Percentiles rank a stretch among this genome's conserved stretches.
phyloP scores from a whole-genome alignment of 1,139 yeast species.

The Yamadazyma kanchanaburiensis region DNA sequence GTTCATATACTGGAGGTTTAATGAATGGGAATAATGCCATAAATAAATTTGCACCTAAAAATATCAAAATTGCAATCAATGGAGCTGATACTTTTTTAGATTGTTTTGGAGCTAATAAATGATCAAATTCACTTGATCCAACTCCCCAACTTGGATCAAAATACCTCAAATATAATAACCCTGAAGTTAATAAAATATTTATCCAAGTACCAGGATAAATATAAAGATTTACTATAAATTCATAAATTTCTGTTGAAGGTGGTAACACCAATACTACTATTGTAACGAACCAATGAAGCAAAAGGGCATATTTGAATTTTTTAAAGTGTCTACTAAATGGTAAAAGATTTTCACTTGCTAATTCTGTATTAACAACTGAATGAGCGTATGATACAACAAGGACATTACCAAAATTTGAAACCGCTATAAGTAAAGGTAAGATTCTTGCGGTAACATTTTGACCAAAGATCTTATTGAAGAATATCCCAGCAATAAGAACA shows the following conservation, averaged over 20 bases:
- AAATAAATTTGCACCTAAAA: constrained; percentile 48
- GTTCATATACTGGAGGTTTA: constrained; percentile 43
- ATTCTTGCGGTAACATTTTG: constrained; percentile 56
- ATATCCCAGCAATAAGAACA: constrained; percentile 69
- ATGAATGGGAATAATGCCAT: constrained; percentile 57
- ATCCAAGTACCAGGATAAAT: constrained; percentile 55
- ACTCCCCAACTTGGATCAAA: constrained; percentile 11
- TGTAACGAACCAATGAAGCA: constrained; percentile 48
- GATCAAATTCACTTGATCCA: constrained; percentile 11
- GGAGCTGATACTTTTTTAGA: constrained; percentile 22
- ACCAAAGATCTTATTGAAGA: constrained; percentile 74
- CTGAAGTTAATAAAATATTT: constrained; percentile 38
- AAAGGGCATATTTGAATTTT: constrained; percentile 43
- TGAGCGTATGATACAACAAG: constrained; percentile 76
- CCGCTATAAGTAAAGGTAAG: constrained; percentile 69
- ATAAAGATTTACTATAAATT: constrained; percentile 46
- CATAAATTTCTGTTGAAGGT: constrained; percentile 46
- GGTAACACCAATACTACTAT: constrained; percentile 43
- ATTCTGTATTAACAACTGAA: constrained; percentile 71
- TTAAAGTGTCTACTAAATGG: constrained; percentile 63
- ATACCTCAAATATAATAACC: constrained; percentile 36
- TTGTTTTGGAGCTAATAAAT: constrained; percentile 18
- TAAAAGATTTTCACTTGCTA: constrained; percentile 68
- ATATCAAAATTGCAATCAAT: constrained; percentile 28
- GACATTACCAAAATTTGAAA: constrained; percentile 76